Evolutionary conservation across 2,329 filamentous ascomycete genomes (phyloP).

Genomic region (Fusarium sp.): DNA sequence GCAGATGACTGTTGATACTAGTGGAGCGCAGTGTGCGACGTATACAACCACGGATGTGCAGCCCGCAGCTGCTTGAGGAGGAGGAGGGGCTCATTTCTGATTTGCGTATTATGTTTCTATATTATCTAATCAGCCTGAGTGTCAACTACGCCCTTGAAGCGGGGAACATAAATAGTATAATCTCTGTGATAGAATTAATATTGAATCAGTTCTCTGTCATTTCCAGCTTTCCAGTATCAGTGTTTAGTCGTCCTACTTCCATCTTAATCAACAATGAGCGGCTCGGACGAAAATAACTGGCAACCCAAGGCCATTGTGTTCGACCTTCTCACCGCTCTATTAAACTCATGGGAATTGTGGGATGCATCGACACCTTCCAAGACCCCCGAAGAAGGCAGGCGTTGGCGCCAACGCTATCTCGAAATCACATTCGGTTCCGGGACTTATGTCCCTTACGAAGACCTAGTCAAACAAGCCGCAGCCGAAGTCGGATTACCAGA

Average conservation of each 20-base stretch:
- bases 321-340: constrained; percentile 58
- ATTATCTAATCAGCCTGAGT: no score
- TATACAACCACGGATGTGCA: constrained; percentile 27
- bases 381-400: constrained; percentile 46
- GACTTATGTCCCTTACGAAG: constrained; percentile 54
- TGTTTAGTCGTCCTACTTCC: no score
- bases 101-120: no score
- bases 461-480: constrained; percentile 51
- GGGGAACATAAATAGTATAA: no score
- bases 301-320: constrained; percentile 56
- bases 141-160: no score
- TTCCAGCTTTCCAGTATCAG: no score
- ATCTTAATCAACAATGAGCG: not conserved
- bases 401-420: constrained; percentile 57
- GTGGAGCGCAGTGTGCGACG: constrained; percentile 17
- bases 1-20: constrained; percentile 27
- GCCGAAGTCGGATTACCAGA: constrained; percentile 49
- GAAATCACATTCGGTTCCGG: constrained; percentile 56
- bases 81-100: no score
- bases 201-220: no score
- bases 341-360: constrained; percentile 59
- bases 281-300: constrained; percentile 32
- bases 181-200: no score
- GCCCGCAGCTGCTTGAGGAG: constrained; percentile 12
- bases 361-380: constrained; percentile 50